phyloP scores from a whole-genome alignment of 192 early-diverging fungal species.

The Backusella liffmaniae region DNA sequence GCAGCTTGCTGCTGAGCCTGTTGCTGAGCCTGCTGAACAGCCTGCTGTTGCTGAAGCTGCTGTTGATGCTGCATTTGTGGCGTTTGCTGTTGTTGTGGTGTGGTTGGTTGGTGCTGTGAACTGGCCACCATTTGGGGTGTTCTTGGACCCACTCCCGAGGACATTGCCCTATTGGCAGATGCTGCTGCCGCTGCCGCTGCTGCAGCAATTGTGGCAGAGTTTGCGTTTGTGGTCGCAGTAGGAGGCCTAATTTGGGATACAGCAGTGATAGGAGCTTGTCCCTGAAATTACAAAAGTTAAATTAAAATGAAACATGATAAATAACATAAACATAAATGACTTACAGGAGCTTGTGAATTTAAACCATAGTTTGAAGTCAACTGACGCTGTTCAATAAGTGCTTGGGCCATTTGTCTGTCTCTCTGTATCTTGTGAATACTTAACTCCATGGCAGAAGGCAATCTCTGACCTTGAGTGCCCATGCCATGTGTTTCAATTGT shows the following conservation, averaged over 20 bases:
- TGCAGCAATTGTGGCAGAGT: constrained; percentile 19
- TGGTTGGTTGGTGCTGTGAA: neutral
- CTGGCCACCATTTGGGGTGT: neutral
- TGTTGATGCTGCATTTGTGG: neutral
- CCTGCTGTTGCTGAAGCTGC: constrained; percentile 26
- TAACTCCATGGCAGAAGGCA: constrained; percentile 53
- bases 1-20: neutral
- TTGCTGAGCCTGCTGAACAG: neutral
- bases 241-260: constrained; percentile 24
- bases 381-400: constrained; percentile 48
- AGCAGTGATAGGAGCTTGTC: constrained; percentile 27
- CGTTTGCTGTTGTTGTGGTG: neutral
- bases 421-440: constrained; percentile 49
- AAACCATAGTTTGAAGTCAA: constrained; percentile 44
- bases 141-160: neutral
- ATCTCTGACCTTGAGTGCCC: constrained; percentile 23
- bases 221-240: constrained; percentile 17
- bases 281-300: constrained; percentile 17
- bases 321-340: neutral
- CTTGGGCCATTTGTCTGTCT: constrained; percentile 50
- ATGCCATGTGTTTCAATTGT: constrained; percentile 43
- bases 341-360: constrained; percentile 29
- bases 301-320: constrained; percentile 13
- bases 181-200: constrained; percentile 23
- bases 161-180: neutral